Percentiles rank a stretch among this genome's conserved stretches.
Evolutionary conservation across 2,329 filamentous ascomycete species (phyloP).

Genomic region (Exophiala dermatitidis): DNA sequence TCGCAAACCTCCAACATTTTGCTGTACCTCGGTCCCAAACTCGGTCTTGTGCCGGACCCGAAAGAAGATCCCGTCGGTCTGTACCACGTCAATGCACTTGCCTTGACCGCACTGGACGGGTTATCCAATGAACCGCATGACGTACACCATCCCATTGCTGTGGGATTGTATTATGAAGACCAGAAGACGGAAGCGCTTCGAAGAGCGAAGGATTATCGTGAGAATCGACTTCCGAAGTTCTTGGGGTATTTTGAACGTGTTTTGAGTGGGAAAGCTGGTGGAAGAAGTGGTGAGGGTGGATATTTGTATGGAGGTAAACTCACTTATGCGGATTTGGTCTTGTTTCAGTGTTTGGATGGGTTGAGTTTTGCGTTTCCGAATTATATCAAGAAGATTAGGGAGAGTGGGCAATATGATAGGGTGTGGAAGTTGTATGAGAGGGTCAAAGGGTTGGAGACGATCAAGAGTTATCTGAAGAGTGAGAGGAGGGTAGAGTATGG

Average conservation of each 20-base stretch:
- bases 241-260: conserved; percentile 63
- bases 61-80: conserved; percentile 42
- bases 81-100: conserved; percentile 56
- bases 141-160: conserved; percentile 63
- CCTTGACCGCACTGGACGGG: conserved; percentile 63
- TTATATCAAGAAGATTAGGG: conserved; percentile 50
- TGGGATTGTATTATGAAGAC: conserved; percentile 60
- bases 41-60: conserved; percentile 45
- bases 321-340: conserved; percentile 65
- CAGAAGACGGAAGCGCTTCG: conserved; percentile 61
- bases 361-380: conserved; percentile 60
- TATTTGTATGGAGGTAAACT: conserved; percentile 60
- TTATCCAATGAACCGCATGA: conserved; percentile 67
- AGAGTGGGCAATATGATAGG: conserved; percentile 50
- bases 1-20: conserved; percentile 68
- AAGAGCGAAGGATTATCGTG: conserved; percentile 52
- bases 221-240: conserved; percentile 63
- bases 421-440: conserved; percentile 59
- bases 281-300: conserved; percentile 47
- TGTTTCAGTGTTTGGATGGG: conserved; percentile 64
- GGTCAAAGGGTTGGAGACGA: conserved; percentile 55
- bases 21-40: conserved; percentile 56
- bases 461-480: conserved; percentile 64
- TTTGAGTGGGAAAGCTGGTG: conserved; percentile 47
- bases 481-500: conserved; percentile 55